Evolutionary conservation across 2,329 filamentous ascomycete species (phyloP).

Genomic region (Fusarium sp.): DNA sequence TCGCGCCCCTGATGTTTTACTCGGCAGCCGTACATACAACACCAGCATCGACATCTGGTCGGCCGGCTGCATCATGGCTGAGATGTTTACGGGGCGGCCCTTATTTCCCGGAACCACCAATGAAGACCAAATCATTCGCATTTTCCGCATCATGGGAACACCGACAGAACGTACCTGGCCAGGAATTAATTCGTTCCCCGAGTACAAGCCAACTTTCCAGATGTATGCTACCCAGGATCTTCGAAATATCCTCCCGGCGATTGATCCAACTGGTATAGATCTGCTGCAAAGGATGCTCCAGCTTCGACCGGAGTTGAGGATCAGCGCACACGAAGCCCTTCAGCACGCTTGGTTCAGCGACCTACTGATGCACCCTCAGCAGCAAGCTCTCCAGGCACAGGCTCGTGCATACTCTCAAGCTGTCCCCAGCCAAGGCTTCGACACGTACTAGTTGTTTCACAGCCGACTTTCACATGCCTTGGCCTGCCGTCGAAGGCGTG

Average conservation of each 20-base stretch:
- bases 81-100: slow-evolving; percentile 97
- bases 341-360: slow-evolving; percentile 94
- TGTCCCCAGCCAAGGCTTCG: slow-evolving; percentile 54
- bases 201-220: slow-evolving; percentile 96
- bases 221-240: slow-evolving; percentile 95
- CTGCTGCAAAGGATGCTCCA: slow-evolving; percentile 92
- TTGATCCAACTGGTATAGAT: slow-evolving; percentile 88
- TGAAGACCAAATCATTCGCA: slow-evolving; percentile 95
- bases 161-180: slow-evolving; percentile 96
- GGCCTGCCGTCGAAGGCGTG: background rate
- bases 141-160: slow-evolving; percentile 98
- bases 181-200: slow-evolving; percentile 92
- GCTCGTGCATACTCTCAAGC: slow-evolving; percentile 54
- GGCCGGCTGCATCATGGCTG: slow-evolving; percentile 98
- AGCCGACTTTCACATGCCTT: slow-evolving; percentile 11
- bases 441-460: slow-evolving; percentile 48
- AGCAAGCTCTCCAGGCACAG: slow-evolving; percentile 57
- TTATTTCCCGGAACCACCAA: slow-evolving; percentile 98
- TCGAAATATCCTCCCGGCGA: slow-evolving; percentile 85
- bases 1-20: slow-evolving; percentile 91
- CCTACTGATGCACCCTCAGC: slow-evolving; percentile 67
- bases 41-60: slow-evolving; percentile 99
- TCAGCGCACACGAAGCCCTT: slow-evolving; percentile 87
- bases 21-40: slow-evolving; percentile 96
- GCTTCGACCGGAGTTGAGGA: slow-evolving; percentile 88